Base-by-base conservation (phyloP, 768 basidiomycete genomes). In the Rhizopogon salebrosus region DNA sequence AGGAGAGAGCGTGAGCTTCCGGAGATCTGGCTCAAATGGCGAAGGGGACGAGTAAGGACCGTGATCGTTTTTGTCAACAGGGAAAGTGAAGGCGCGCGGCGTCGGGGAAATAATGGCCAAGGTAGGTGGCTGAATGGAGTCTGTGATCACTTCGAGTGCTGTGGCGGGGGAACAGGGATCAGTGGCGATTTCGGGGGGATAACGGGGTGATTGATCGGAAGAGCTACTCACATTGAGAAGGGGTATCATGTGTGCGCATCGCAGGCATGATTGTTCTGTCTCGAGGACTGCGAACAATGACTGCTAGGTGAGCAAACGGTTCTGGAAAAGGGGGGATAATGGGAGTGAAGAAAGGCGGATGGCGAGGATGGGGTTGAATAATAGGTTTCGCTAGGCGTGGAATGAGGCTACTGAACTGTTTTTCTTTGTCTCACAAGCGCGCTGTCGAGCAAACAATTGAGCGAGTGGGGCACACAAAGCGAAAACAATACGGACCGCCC, bases 71-170 rank as follows among this genome's bases (percentile, higher is more conserved):
- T 57, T 61, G 55, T 71, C 62, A 56, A 72, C 66, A 61, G 74
- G 70, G 63, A 78, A 78, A 46, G 70, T 63, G 60, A 70, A 66
- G 68, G 77, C 77, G 74, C 76, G 77, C 70, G 77, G 76, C 72
- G 77, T 87, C 78, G 72, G 81, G 43, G 72, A 85, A 76, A 72
- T 72, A 74, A 76, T 83, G 73, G 63, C 73, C 59, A 78, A 58
- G 46, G 74, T 64, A 62, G 87, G 85, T 49, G 77, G 71, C 57
- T 75, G 74, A 23, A 75, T 74, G 62, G 76, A 76, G 73, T 83
- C 83, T 70, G 83, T 81, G 64, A 81, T 76, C 79, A 88, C 85
- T 75, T 87, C 83, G 75, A 88, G 85, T 77, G 82, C 84, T 87
- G 62, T 20, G 31, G 13, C 26, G n/a, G 31, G 36, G 36, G 4